Evolutionary conservation across 768 basidiomycete species (phyloP), one percentile per base, ranked within the genome.

Genomic region (Podaxis carcinomalis): DNA sequence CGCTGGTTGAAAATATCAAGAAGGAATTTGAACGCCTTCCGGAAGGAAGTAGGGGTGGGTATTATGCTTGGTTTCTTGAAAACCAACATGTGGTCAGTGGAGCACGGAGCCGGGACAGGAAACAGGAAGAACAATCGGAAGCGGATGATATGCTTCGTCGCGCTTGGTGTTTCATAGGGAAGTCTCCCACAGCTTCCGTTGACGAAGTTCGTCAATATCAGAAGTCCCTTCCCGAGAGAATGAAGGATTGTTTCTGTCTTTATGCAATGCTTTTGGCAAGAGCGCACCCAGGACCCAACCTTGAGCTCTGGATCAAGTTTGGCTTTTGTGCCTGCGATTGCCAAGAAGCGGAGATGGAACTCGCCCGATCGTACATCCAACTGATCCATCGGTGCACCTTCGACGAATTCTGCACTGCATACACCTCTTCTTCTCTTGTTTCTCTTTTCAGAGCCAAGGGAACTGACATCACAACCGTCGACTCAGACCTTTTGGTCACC

Each of bases 51-150:
- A 65, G 70, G 54, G 75, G 72, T 7, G 55, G n/a, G 10, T 73
- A 72, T 63, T 77, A 73, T 54, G 51, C 70, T 1, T 76, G 77
- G 77, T 75, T 78, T 56, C 63, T 75, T 40, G 25, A 72, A 37
- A 73, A 78, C 57, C 68, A 73, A 46, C 62, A 70, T 50, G 57
- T 77, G 9, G 42, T 77, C 36, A 67, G 73, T 27, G 28, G 49
- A 1, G 5, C 19, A 44, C 3, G 42, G 42, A 19, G 16, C 6
- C 16, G 6, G n/a, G 42, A 16, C 6, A 44, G 11, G 11, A 39
- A 44, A 6, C 21, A 16, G 13, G 19, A 27, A 19, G 11, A 14
- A 13, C 46, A 21, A 51, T 10, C 21, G 6, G 21, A 16, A 40
- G 37, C 5, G 13, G 54, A 56, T 3, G 40, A 56, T 5, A 21